A percentile compares a stretch with the other conserved stretches of the same genome.
Conservation (phyloP, 768 basidiomycete genomes). For the Amanita rubescens region DNA sequence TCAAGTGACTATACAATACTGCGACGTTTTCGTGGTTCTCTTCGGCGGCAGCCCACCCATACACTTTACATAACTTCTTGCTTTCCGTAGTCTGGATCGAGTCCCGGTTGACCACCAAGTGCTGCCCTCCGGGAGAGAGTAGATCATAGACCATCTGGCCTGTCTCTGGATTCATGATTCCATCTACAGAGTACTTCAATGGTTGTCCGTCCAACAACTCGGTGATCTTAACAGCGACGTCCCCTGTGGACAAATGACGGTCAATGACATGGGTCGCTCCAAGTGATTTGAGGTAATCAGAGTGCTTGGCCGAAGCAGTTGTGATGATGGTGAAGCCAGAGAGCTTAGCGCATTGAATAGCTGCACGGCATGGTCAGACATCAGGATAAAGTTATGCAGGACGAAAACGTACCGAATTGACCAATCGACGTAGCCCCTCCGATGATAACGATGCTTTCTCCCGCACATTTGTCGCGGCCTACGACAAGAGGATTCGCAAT, state of each 20-base stretch:
- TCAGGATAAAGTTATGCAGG: constrained; percentile 12
- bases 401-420: constrained; percentile 17
- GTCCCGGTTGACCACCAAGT: too few species aligned
- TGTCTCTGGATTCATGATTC: too few species aligned
- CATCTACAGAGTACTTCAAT: too few species aligned
- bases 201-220: constrained; percentile 10
- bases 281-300: constrained; percentile 24
- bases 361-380: constrained; percentile 20
- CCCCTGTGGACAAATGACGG: constrained; percentile 5
- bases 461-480: background rate
- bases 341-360: constrained; percentile 28
- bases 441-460: constrained; percentile 13
- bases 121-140: too few species aligned
- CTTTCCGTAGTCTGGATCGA: too few species aligned
- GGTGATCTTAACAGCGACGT: constrained; percentile 8
- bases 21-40: too few species aligned
- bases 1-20: too few species aligned
- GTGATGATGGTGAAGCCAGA: constrained; percentile 35
- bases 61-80: too few species aligned
- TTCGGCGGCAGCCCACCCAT: too few species aligned
- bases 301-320: constrained; percentile 24
- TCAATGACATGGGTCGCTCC: constrained; percentile 35
- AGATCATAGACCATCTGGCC: too few species aligned
- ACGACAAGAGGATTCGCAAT: constrained; percentile 9
- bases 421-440: constrained; percentile 25